Base-by-base conservation (phyloP, 2,329 filamentous ascomycete species). In the Pseudogymnoascus sp. region DNA sequence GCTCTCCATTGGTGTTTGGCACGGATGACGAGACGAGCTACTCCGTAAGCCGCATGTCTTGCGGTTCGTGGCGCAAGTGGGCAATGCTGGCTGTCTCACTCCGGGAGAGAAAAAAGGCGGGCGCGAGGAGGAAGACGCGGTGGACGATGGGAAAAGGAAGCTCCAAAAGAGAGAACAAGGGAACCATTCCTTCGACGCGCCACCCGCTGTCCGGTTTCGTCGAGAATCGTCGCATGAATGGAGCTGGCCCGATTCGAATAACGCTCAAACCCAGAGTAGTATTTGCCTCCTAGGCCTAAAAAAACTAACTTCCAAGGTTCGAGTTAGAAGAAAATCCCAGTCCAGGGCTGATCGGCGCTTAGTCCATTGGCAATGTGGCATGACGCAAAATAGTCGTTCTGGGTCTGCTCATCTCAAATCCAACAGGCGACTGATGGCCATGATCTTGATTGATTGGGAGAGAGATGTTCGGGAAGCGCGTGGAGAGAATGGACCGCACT, bases 1-100 rank as follows among this genome's bases (percentile, higher is more conserved):
- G 47, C 47, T 54, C 47, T 11, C 47, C 47, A 54, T 54, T 54
- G 47, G 47, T 54, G 29, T 54, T 33, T 54, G 47, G 29, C 47
- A 54, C 47, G 47, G 5, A 54, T 54, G 26, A 35, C 29, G 29
- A 54, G 47, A 54, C 47, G 29, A 54, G 47, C 47, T 54, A 54
- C 47, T 17, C 47, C 29, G 29, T 54, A 54, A 54, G 47, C 47
- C 29, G 47, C 47, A 54, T 54, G 47, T 54, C 29, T 54, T 54
- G 47, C 47, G 47, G 47, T 54, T 33, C 47, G 47, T 54, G 47
- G 47, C 47, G 29, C 47, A 54, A 54, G 15, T 33, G 29, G 47
- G 47, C 29, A 54, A 33, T 54, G 26, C 47, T 54, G 47, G 47
- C 1, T 33, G 47, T 54, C 47, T 54, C 47, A 54, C 26, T 33